Conservation (phyloP, 371 early-diverging fungal species). For the Mucor circinelloides region DNA sequence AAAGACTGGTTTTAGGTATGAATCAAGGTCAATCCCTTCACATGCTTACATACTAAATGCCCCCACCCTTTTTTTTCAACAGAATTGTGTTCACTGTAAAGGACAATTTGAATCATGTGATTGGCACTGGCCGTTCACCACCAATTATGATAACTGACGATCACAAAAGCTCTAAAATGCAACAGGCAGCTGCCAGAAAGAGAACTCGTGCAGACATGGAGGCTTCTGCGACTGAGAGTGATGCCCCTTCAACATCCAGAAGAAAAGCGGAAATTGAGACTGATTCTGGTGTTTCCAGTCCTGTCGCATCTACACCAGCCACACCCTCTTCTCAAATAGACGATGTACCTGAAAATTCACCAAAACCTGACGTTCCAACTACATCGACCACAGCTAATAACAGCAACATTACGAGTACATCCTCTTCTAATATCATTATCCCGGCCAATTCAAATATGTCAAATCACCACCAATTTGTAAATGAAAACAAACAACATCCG, state of each 20-base stretch:
- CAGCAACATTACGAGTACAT: neutral
- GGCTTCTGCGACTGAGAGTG: conserved; percentile 30
- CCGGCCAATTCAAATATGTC: neutral
- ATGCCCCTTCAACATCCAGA: conserved; percentile 18
- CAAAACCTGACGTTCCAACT: neutral
- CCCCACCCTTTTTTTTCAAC: conserved; percentile 2
- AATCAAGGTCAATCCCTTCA: neutral
- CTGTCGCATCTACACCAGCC: conserved; percentile 48
- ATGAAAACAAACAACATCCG: conserved; percentile 3
- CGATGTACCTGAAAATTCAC: conserved; percentile 28
- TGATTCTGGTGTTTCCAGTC: conserved; percentile 52
- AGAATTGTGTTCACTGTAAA: conserved; percentile 67
- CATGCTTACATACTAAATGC: neutral
- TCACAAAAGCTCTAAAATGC: conserved; percentile 76
- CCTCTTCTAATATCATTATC: neutral
- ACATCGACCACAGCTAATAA: conserved; percentile 1
- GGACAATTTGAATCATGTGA: conserved; percentile 59
- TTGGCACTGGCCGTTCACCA: conserved; percentile 76
- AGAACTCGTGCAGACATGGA: conserved; percentile 44
- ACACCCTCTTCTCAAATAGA: conserved; percentile 47
- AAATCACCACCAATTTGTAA: neutral
- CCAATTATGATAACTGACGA: conserved; percentile 90
- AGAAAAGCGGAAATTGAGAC: conserved; percentile 29
- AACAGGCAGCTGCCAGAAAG: conserved; percentile 28
- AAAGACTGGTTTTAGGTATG: conserved; percentile 82